Evolutionary conservation across 2,329 filamentous ascomycete genomes (phyloP).

Genomic region (Hansfordia pulvinata): DNA sequence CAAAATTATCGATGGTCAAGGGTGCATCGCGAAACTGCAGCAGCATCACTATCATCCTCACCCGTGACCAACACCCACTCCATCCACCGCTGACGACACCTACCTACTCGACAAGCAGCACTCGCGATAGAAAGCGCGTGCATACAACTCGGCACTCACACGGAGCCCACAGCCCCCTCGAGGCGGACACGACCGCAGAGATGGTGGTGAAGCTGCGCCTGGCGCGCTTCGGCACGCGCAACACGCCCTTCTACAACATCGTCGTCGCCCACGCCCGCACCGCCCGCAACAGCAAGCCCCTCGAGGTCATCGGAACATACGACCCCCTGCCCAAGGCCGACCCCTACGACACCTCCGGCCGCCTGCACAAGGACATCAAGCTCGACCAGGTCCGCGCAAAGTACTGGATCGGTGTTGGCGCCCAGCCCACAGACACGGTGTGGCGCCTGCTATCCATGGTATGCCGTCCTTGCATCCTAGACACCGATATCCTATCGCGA

Average conservation of each 20-base stretch:
- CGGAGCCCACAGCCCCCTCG: neutral
- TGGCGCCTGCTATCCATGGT: conserved; percentile 83
- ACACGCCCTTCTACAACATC: conserved; percentile 94
- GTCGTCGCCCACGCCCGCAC: conserved; percentile 86
- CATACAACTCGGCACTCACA: too few species aligned
- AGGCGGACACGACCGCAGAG: neutral
- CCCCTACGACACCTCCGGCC: conserved; percentile 45
- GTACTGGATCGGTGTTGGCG: conserved; percentile 96
- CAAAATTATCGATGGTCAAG: conserved; percentile 14
- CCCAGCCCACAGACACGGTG: conserved; percentile 81
- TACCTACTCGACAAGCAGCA: too few species aligned
- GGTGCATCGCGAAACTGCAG: conserved; percentile 1
- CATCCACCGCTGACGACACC: too few species aligned
- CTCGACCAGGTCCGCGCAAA: conserved; percentile 69
- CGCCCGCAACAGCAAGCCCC: conserved; percentile 72
- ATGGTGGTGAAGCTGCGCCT: conserved; percentile 95
- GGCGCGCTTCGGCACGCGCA: conserved; percentile 80
- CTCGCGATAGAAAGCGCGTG: too few species aligned
- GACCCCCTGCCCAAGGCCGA: conserved; percentile 52
- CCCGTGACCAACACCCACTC: too few species aligned
- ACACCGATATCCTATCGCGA: neutral
- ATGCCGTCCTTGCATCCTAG: neutral
- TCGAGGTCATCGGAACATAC: conserved; percentile 83
- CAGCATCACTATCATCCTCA: too few species aligned
- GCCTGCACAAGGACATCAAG: conserved; percentile 81